These are phyloP conservation scores for Starmerella davenportii DNA, from an alignment of 805 yeast species.

Conservation along the genomic window DNA sequence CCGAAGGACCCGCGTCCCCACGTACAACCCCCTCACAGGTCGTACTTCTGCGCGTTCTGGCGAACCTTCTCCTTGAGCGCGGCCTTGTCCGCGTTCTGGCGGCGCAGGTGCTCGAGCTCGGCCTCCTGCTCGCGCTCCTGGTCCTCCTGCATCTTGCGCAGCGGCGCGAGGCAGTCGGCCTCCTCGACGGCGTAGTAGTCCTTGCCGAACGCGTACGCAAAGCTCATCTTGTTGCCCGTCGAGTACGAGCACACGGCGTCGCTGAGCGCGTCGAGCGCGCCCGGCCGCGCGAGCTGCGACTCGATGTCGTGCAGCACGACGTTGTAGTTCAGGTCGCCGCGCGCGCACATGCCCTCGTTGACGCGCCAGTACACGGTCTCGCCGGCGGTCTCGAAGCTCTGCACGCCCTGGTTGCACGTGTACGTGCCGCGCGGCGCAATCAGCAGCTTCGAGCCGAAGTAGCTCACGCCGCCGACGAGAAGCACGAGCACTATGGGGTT, in stretches of 20 bases:
- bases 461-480: slow-evolving; percentile 1
- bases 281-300: slow-evolving; percentile 5
- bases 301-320: slow-evolving; percentile 1
- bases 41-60: too few relatives aligned
- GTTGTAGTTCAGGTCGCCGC: slow-evolving; percentile 9
- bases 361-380: slow-evolving; percentile 12
- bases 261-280: background rate
- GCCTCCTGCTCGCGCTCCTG: background rate
- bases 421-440: background rate
- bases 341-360: slow-evolving; percentile 6
- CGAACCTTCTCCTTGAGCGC: background rate
- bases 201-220: slow-evolving; percentile 9
- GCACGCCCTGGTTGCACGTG: slow-evolving; percentile 8
- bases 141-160: slow-evolving; percentile 5
- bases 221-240: background rate
- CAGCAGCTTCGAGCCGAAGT: slow-evolving; percentile 5
- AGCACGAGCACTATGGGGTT: background rate
- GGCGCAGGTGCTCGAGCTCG: background rate
- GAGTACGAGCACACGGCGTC: slow-evolving; percentile 6
- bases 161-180: slow-evolving; percentile 9
- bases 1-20: too few relatives aligned
- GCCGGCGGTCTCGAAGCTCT: slow-evolving; percentile 10
- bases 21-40: too few relatives aligned
- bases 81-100: background rate
- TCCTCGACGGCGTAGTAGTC: slow-evolving; percentile 9